Base-by-base conservation (phyloP, 345 rosid genomes). In the Gossypium mustelinum region DNA sequence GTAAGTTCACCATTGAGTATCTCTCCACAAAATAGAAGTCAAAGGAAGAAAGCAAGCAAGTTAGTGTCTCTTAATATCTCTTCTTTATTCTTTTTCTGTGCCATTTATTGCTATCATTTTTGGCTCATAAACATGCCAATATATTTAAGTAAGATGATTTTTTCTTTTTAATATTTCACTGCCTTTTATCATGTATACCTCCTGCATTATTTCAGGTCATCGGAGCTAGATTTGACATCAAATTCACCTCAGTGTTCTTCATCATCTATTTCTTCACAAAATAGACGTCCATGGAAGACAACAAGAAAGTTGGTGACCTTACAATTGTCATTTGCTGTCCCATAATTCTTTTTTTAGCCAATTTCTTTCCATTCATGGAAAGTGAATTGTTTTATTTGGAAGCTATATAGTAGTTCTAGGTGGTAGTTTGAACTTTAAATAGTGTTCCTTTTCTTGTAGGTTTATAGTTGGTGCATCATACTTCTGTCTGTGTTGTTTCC, bases 21-120 rank as follows among this genome's bases (percentile, higher is more conserved):
- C 73, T 72, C 77, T 24, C 74, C 81, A 70, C 80, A 64, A 77
- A 83, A 69, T 74, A 84, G 76, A 76, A 74, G 70, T 74, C 82
- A 80, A 67, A 73, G 69, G 80, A 82, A 82, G 69, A 84, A 75
- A 68, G 76, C 69, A 70, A 75, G 81, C 84, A 83, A 82, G 90
- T 88, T 70, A 73, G 86, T 86, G 78, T 81, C 87, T 75, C 81
- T 54, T 66, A 60, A 22, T 55, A 59, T 9, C 43, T 25, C 71
- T 82, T 47, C 64, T 78, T 34, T 34, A 5, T 34, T 45, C 41
- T 65, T 61, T 72, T 18, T 44, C 12, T 34, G 56, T 34, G 72
- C 27, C 56, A 67, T 65, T 24, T 62, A 59, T 69, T 16, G 20
- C 18, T 45, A 52, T 72, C 25, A 39, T 20, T 80, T 73, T 25